Percentiles rank a stretch among this genome's conserved stretches.
Conservation (phyloP, 1,284 basidiomycete species). For the Anthracocystis setariae region DNA sequence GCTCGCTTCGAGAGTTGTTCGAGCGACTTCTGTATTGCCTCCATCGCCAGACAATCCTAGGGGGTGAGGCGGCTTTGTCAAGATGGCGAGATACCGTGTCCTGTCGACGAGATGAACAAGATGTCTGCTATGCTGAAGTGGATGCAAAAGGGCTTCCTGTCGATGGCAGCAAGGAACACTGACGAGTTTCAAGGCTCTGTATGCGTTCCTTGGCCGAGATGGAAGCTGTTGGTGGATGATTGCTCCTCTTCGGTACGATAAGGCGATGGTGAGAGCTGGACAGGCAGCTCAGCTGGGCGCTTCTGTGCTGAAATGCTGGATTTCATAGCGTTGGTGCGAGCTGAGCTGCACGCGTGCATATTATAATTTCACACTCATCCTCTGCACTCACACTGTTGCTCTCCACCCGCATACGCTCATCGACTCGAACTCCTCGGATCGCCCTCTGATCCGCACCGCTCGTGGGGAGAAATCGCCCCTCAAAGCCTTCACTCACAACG, state of each 20-base stretch:
- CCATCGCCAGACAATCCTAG: conserved; percentile 31
- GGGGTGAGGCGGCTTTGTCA: not conserved
- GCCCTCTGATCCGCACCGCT: too few relatives aligned
- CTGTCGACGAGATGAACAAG: too few relatives aligned
- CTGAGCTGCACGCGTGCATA: conserved; percentile 8
- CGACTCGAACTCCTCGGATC: too few relatives aligned
- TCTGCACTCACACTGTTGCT: not conserved
- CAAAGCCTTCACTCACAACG: too few relatives aligned
- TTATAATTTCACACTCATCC: not conserved
- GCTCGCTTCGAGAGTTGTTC: conserved; percentile 49
- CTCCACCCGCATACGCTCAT: not conserved
- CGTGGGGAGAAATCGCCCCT: conserved; percentile 6
- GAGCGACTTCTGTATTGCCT: conserved; percentile 60
- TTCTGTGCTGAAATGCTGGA: conserved; percentile 1
- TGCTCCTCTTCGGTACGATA: not conserved
- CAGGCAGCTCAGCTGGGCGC: conserved; percentile 4
- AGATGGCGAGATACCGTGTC: too few relatives aligned
- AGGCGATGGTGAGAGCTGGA: conserved; percentile 2
- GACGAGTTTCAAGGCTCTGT: too few relatives aligned
- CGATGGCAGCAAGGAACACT: too few relatives aligned
- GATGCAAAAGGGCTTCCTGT: too few relatives aligned
- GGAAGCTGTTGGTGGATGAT: not conserved
- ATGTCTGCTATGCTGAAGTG: too few relatives aligned
- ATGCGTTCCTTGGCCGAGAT: not conserved
- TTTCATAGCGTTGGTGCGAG: not conserved